phyloP scores from a whole-genome alignment of 73 alveolate genomes.

The Paramecium pentaurelia region DNA sequence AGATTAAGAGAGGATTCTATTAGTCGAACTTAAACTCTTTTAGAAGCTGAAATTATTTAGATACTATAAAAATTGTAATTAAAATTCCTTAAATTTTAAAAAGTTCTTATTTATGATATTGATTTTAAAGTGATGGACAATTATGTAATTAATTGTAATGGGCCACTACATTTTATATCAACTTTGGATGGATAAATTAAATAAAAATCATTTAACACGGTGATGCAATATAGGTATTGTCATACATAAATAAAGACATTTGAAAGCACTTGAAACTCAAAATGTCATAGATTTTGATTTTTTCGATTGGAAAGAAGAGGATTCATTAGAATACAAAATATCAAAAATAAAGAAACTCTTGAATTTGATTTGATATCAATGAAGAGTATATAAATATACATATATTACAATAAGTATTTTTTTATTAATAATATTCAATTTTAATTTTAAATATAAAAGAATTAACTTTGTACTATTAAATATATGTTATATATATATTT shows the following conservation, averaged over 20 bases:
- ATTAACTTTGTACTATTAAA: no score
- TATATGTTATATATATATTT: no score
- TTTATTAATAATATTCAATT: no score
- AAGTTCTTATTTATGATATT: not conserved
- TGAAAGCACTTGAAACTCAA: not conserved
- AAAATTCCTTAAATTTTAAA: not conserved
- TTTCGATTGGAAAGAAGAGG: not conserved
- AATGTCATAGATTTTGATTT: not conserved
- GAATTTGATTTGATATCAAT: not conserved
- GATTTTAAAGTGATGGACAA: not conserved
- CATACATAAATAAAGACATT: not conserved
- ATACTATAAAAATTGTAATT: not conserved
- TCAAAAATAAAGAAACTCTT: not conserved
- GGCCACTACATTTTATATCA: not conserved
- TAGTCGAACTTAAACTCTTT: not conserved
- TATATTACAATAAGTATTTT: not conserved
- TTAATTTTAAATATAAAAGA: no score
- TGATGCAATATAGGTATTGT: conserved; percentile 22
- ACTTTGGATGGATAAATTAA: not conserved
- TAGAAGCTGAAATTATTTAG: not conserved
- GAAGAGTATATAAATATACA: not conserved
- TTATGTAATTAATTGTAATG: not conserved
- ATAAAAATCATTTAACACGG: not conserved
- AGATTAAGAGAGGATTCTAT: not conserved
- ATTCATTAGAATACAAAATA: not conserved